A percentile compares a stretch with the other conserved stretches of the same genome.
phyloP scores from a whole-genome alignment of 2,329 filamentous ascomycete species.

The Fusarium nanum region DNA sequence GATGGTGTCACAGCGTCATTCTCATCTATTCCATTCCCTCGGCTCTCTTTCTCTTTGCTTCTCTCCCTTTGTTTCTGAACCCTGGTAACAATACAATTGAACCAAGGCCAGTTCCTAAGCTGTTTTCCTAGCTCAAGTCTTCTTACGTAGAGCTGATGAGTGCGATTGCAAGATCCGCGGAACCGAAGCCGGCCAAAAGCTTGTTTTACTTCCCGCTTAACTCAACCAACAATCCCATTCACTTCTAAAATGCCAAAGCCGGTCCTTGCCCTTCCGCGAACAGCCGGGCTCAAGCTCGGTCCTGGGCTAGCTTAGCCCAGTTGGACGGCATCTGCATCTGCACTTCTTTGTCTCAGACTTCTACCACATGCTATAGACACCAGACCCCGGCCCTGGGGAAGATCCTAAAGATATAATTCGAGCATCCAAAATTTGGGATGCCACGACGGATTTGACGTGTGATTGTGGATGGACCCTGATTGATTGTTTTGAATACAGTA shows the following conservation, averaged over 20 bases:
- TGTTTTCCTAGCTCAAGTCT: background rate
- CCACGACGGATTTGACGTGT: conserved; percentile 16
- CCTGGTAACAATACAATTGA: conserved; percentile 3
- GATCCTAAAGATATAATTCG: conserved; percentile 4
- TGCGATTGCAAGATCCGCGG: conserved; percentile 5
- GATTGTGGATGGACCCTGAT: conserved; percentile 38
- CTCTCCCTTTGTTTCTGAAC: background rate
- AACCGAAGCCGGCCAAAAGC: conserved; percentile 22
- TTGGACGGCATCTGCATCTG: conserved; percentile 1
- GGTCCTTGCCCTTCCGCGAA: conserved; percentile 17
- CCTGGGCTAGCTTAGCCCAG: conserved; percentile 12
- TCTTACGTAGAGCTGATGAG: conserved; percentile 5
- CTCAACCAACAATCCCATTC: conserved; percentile 2
- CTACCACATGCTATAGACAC: conserved; percentile 36
- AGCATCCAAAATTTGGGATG: background rate
- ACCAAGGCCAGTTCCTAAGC: background rate
- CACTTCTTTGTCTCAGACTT: conserved; percentile 33
- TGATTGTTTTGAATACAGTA: background rate
- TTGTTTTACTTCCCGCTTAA: conserved; percentile 23
- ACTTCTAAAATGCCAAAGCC: conserved; percentile 12
- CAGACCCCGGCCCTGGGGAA: conserved; percentile 34
- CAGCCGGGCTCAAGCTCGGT: conserved; percentile 11
- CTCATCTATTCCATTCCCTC: conserved; percentile 27
- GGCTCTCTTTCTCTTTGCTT: background rate
- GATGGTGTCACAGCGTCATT: conserved; percentile 47